These are phyloP conservation scores for Acacia concinna DNA, from an alignment of 331 rosid genomes.

Conservation along the genomic window DNA sequence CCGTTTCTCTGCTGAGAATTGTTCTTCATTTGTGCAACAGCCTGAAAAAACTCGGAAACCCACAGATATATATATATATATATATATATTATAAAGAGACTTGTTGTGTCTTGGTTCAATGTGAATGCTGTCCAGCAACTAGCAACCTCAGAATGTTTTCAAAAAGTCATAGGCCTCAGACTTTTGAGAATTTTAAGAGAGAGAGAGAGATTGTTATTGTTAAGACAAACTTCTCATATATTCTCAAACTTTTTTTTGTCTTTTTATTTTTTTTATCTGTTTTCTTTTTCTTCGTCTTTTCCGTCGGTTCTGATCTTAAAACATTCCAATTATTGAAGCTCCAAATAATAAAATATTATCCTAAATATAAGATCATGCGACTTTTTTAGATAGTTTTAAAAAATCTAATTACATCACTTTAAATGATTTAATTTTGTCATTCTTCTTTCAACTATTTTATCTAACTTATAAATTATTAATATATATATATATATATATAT, in stretches of 20 bases:
- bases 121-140: constrained; percentile 33
- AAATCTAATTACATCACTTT: too few relatives aligned
- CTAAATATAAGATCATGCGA: too few relatives aligned
- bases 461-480: too few relatives aligned
- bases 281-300: not conserved
- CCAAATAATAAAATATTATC: not conserved
- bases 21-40: constrained; percentile 34
- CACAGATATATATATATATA: not conserved
- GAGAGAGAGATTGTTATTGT: not conserved
- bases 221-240: constrained; percentile 32
- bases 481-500: too few relatives aligned
- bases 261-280: not conserved
- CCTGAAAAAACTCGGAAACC: constrained; percentile 19
- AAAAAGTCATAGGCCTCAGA: constrained; percentile 41
- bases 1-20: constrained; percentile 39
- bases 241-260: not conserved
- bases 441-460: too few relatives aligned
- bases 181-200: constrained; percentile 25
- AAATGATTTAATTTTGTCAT: too few relatives aligned
- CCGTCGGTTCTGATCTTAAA: constrained; percentile 14
- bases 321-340: constrained; percentile 22
- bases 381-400: too few relatives aligned
- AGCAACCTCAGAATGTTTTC: constrained; percentile 30
- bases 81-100: not conserved
- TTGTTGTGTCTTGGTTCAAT: constrained; percentile 22